Evolutionary conservation across 306 rosid species (phyloP).

Genomic region (Acacia crassicarpa): DNA sequence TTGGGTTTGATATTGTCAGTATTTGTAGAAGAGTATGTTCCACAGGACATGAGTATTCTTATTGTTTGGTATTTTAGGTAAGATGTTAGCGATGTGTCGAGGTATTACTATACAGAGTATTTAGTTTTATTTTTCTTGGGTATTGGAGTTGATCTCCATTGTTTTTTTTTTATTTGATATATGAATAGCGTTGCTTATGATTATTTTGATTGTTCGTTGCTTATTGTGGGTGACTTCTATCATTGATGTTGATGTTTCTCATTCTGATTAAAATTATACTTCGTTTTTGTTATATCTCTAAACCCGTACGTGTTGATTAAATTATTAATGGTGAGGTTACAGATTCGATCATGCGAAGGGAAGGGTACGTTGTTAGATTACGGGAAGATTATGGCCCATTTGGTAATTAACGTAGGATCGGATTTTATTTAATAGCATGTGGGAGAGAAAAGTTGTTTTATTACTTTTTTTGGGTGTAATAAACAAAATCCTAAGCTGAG

Average conservation of each 20-base stretch:
- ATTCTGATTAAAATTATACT: background rate
- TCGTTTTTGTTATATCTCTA: background rate
- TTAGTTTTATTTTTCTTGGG: background rate
- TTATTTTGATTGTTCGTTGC: background rate
- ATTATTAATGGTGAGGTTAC: background rate
- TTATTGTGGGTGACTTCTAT: background rate
- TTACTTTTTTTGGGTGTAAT: no score
- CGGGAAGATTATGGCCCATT: background rate
- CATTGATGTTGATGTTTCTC: background rate
- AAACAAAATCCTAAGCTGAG: background rate
- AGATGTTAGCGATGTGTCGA: background rate
- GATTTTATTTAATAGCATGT: background rate
- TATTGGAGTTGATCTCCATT: background rate
- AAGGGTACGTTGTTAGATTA: background rate
- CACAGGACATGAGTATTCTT: background rate
- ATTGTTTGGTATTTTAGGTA: background rate
- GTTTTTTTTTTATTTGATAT: background rate
- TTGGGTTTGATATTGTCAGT: constrained; percentile 31
- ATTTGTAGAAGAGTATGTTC: background rate
- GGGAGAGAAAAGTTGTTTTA: background rate
- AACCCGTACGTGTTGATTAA: background rate
- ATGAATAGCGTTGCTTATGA: background rate
- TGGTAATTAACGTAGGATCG: background rate
- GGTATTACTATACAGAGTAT: background rate
- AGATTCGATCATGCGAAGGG: background rate